phyloP scores from a whole-genome alignment of 192 early-diverging fungal species.

The Gorgonomyces haynaldii region DNA sequence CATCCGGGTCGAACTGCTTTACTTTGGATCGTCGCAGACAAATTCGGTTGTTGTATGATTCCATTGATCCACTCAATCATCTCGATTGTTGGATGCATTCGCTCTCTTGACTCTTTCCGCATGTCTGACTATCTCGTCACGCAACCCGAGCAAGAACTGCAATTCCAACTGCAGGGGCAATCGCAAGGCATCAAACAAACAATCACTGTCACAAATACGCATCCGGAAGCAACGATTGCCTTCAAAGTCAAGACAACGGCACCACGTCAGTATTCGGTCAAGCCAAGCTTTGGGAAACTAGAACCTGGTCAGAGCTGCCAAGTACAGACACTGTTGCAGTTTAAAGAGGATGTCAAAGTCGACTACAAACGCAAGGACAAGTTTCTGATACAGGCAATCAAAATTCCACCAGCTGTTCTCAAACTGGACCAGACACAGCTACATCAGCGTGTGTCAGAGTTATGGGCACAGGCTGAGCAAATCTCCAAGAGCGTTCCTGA shows the following conservation, averaged over 20 bases:
- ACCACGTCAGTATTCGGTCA: conserved; percentile 92
- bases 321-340: conserved; percentile 81
- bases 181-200: conserved; percentile 14
- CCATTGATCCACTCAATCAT: no score
- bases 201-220: conserved; percentile 25
- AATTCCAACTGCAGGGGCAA: background rate
- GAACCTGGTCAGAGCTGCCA: conserved; percentile 51
- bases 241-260: conserved; percentile 99
- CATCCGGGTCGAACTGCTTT: no score
- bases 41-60: no score
- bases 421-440: conserved; percentile 48
- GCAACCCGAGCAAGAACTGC: conserved; percentile 1
- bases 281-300: conserved; percentile 81
- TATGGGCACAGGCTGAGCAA: conserved; percentile 37
- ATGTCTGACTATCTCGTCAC: no score
- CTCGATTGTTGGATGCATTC: no score
- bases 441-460: conserved; percentile 12
- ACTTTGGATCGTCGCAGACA: no score
- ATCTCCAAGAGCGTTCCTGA: conserved; percentile 26
- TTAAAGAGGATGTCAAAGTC: conserved; percentile 60
- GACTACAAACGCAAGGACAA: conserved; percentile 92
- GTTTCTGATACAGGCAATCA: conserved; percentile 84
- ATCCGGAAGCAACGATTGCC: conserved; percentile 53
- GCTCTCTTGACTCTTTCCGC: no score
- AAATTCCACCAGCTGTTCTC: conserved; percentile 58